Conservation (phyloP, 805 yeast species). For the Nakazawaea ernobii region DNA sequence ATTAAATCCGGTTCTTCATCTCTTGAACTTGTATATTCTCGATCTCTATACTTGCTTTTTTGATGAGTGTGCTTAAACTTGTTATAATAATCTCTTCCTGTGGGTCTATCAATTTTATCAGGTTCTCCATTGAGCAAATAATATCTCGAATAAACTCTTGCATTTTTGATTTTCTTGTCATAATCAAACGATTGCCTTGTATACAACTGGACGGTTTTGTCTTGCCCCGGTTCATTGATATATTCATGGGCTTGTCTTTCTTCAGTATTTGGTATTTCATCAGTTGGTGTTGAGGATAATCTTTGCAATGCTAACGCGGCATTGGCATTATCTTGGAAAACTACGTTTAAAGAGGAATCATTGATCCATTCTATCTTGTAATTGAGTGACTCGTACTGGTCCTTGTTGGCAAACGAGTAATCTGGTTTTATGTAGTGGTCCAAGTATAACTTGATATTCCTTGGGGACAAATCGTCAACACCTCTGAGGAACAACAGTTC, state of each 20-base stretch:
- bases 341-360: conserved; percentile 53
- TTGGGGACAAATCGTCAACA: conserved; percentile 58
- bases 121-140: conserved; percentile 73
- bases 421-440: conserved; percentile 36
- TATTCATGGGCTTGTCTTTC: conserved; percentile 37
- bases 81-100: conserved; percentile 14
- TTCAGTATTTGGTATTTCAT: conserved; percentile 20
- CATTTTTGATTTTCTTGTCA: conserved; percentile 54
- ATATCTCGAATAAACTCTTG: conserved; percentile 54
- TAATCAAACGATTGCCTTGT: conserved; percentile 45
- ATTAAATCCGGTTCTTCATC: conserved; percentile 32
- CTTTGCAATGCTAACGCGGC: conserved; percentile 17
- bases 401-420: conserved; percentile 21
- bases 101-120: conserved; percentile 29
- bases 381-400: conserved; percentile 20
- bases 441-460: conserved; percentile 52
- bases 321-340: conserved; percentile 33
- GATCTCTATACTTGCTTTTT: not conserved
- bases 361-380: conserved; percentile 61
- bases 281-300: conserved; percentile 3
- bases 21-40: conserved; percentile 12
- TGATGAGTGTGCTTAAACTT: conserved; percentile 8
- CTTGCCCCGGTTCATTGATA: conserved; percentile 22
- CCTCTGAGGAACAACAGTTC: conserved; percentile 50
- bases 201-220: conserved; percentile 27